These are phyloP conservation scores for Chalaropsis thielavioides DNA, from an alignment of 2,329 filamentous ascomycete species.

Conservation along the genomic window DNA sequence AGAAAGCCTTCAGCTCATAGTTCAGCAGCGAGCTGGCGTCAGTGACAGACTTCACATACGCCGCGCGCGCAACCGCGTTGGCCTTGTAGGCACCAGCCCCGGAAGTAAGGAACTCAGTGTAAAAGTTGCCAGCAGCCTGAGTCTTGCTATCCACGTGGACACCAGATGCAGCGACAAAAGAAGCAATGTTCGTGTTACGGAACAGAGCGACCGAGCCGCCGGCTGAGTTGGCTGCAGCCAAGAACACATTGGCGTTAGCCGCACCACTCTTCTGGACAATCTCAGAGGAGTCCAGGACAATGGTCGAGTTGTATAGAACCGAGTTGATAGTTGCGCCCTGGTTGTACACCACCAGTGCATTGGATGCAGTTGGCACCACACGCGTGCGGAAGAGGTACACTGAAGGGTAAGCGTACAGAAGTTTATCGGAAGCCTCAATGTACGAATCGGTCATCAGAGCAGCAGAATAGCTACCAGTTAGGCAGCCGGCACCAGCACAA, in stretches of 20 bases:
- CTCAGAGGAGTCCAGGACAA: slow-evolving; percentile 29
- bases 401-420: slow-evolving; percentile 29
- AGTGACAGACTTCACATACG: slow-evolving; percentile 26
- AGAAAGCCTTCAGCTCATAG: slow-evolving; percentile 26
- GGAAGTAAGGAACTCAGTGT: slow-evolving; percentile 29
- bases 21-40: slow-evolving; percentile 24
- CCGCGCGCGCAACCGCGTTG: slow-evolving; percentile 25
- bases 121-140: slow-evolving; percentile 25
- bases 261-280: slow-evolving; percentile 23
- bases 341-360: slow-evolving; percentile 25
- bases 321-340: slow-evolving; percentile 24
- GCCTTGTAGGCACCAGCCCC: slow-evolving; percentile 29
- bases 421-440: slow-evolving; percentile 30
- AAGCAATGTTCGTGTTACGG: slow-evolving; percentile 27
- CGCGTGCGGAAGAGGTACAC: slow-evolving; percentile 31
- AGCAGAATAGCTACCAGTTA: slow-evolving; percentile 24
- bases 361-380: slow-evolving; percentile 27
- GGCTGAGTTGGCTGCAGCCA: slow-evolving; percentile 29
- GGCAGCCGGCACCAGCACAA: slow-evolving; percentile 24
- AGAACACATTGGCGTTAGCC: slow-evolving; percentile 28
- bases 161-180: slow-evolving; percentile 27
- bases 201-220: slow-evolving; percentile 29
- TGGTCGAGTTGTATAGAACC: slow-evolving; percentile 27
- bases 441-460: slow-evolving; percentile 32
- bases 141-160: slow-evolving; percentile 24